These are phyloP conservation scores for Sinapis alba DNA, from an alignment of 441 rosid species.

Conservation along the genomic window DNA sequence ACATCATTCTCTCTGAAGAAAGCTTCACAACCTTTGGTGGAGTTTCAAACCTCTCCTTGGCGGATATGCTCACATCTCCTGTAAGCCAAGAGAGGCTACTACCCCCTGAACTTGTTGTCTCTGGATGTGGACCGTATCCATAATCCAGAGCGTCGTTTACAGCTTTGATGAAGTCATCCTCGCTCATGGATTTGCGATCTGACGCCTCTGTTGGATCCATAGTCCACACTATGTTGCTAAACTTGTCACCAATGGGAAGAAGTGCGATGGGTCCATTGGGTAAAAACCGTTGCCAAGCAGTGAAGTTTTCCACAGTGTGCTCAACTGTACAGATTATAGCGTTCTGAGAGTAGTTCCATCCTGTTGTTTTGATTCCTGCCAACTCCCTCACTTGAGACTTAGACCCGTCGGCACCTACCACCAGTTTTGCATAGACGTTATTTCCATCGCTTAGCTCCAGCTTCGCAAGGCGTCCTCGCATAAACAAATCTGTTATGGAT, in stretches of 20 bases:
- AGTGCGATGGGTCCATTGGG: slow-evolving; percentile 93
- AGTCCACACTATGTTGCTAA: slow-evolving; percentile 95
- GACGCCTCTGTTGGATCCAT: slow-evolving; percentile 80
- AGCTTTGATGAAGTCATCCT: slow-evolving; percentile 73
- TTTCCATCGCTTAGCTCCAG: slow-evolving; percentile 80
- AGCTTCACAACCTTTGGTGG: slow-evolving; percentile 85
- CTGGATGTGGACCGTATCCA: slow-evolving; percentile 88
- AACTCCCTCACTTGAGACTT: slow-evolving; percentile 88
- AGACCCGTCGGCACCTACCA: slow-evolving; percentile 97
- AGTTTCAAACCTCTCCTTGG: slow-evolving; percentile 65
- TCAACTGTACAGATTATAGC: slow-evolving; percentile 94
- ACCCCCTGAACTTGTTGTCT: slow-evolving; percentile 45
- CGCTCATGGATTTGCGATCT: slow-evolving; percentile 67
- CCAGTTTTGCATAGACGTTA: slow-evolving; percentile 71
- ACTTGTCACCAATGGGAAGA: slow-evolving; percentile 82
- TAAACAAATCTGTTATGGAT: slow-evolving; percentile 46
- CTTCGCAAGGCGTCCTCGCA: slow-evolving; percentile 61
- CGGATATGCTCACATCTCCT: slow-evolving; percentile 47
- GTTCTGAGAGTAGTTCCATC: slow-evolving; percentile 92
- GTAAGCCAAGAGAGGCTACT: slow-evolving; percentile 63
- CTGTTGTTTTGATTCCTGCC: slow-evolving; percentile 76
- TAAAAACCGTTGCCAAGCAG: slow-evolving; percentile 97
- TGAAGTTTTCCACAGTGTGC: slow-evolving; percentile 63
- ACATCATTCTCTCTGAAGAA: slow-evolving; percentile 83
- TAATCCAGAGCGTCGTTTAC: slow-evolving; percentile 80